A percentile compares a stretch with the other conserved stretches of the same genome.
These are phyloP conservation scores for Phytophthora sojae DNA, from an alignment of 352 stramenopile genomes.

Conservation along the genomic window DNA sequence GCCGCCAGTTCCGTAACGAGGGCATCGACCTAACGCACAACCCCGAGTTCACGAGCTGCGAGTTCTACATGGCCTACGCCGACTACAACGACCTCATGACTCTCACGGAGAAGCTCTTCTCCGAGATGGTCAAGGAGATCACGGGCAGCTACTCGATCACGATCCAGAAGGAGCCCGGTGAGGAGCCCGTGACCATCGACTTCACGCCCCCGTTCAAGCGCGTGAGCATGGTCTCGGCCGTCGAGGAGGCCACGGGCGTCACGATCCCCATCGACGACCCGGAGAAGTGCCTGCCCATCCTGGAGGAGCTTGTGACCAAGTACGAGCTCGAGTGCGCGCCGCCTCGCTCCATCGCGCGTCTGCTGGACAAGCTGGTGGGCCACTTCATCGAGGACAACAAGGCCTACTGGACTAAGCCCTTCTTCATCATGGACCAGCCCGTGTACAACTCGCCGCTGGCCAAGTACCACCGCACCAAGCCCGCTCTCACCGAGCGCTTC, in stretches of 20 bases:
- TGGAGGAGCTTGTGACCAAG: conserved; percentile 78
- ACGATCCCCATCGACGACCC: conserved; percentile 80
- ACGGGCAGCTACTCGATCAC: conserved; percentile 89
- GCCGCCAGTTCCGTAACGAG: conserved; percentile 99
- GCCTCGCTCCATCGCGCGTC: conserved; percentile 75
- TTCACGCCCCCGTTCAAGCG: conserved; percentile 95
- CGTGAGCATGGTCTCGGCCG: conserved; percentile 92
- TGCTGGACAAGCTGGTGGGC: conserved; percentile 91
- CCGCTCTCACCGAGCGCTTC: conserved; percentile 97
- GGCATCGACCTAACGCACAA: conserved; percentile 98
- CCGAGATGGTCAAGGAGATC: conserved; percentile 91
- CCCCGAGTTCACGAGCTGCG: conserved; percentile 98
- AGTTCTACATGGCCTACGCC: conserved; percentile 99
- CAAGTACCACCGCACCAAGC: conserved; percentile 95
- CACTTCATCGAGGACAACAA: conserved; percentile 91
- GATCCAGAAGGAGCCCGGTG: conserved; percentile 87
- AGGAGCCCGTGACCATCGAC: conserved; percentile 90
- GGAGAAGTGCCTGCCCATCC: conserved; percentile 58
- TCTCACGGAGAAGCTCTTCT: conserved; percentile 96
- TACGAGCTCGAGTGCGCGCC: conserved; percentile 76
- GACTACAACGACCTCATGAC: conserved; percentile 99
- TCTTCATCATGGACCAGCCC: conserved; percentile 99
- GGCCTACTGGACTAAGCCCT: conserved; percentile 94
- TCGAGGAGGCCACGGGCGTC: conserved; percentile 75
- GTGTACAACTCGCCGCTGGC: conserved; percentile 97